Conservation (phyloP, 2,329 filamentous ascomycete genomes). For the Pseudocercospora eumusae region DNA sequence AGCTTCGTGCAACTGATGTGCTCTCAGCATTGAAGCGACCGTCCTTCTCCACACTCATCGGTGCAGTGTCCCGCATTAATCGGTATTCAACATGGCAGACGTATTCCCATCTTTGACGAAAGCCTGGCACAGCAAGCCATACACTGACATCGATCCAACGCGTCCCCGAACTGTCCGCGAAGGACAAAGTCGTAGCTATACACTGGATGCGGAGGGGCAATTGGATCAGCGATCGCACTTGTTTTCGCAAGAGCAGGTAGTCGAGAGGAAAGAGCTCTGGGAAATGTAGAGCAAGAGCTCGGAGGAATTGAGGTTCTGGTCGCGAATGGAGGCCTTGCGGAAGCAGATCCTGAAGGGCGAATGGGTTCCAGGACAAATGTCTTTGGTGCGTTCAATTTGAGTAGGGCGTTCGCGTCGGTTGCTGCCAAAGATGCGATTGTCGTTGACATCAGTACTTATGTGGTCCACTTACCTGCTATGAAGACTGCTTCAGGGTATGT, state of each 20-base stretch:
- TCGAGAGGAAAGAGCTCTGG: not conserved
- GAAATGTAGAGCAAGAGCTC: conserved; percentile 3
- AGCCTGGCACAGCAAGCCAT: conserved; percentile 40
- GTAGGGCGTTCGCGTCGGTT: conserved; percentile 27
- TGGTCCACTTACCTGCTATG: conserved; percentile 25
- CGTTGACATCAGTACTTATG: conserved; percentile 10
- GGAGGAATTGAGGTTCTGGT: conserved; percentile 6
- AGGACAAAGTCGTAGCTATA: conserved; percentile 46
- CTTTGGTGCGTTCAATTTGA: conserved; percentile 36
- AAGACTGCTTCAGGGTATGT: conserved; percentile 35
- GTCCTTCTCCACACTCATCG: not conserved
- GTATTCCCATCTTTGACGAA: conserved; percentile 40
- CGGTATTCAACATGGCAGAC: not conserved
- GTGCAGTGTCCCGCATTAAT: not conserved
- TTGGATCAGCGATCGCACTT: conserved; percentile 12
- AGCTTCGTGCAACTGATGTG: not conserved
- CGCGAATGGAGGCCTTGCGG: not conserved
- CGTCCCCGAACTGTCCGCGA: conserved; percentile 45
- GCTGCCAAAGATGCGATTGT: conserved; percentile 25
- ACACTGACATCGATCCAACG: conserved; percentile 43
- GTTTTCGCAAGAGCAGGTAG: conserved; percentile 12
- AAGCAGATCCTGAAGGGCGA: conserved; percentile 5
- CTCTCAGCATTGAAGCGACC: not conserved
- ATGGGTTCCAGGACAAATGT: conserved; percentile 33
- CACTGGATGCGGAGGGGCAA: conserved; percentile 42